These are phyloP conservation scores for Cercospora zeina DNA, from an alignment of 2,329 filamentous ascomycete genomes.

Conservation along the genomic window DNA sequence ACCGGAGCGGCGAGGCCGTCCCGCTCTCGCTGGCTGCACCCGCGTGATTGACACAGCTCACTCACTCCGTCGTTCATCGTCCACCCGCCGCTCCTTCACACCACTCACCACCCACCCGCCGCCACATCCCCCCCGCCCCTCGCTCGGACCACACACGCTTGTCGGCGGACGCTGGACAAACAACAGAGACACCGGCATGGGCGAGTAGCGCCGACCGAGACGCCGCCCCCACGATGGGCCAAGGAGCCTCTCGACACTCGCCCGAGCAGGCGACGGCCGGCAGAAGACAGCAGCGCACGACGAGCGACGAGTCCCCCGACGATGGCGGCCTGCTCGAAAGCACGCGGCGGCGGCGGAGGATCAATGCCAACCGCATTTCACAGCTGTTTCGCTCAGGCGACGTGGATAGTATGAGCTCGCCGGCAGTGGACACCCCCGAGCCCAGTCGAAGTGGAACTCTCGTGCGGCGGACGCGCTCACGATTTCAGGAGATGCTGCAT, in stretches of 20 bases:
- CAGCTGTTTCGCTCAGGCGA: slow-evolving; percentile 19
- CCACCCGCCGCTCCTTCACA: neutral
- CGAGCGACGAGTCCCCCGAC: slow-evolving; percentile 10
- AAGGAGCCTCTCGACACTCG: slow-evolving; percentile 16
- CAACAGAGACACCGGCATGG: slow-evolving; percentile 12
- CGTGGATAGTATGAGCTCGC: slow-evolving; percentile 10
- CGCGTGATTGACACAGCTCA: neutral
- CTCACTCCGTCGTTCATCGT: neutral
- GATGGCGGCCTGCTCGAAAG: slow-evolving; percentile 16
- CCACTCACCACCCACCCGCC: neutral
- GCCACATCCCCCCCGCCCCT: neutral
- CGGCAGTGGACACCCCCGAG: slow-evolving; percentile 10
- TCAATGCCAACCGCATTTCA: slow-evolving; percentile 21
- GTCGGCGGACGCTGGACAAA: neutral
- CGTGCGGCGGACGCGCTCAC: slow-evolving; percentile 30
- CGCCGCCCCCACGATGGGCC: slow-evolving; percentile 14
- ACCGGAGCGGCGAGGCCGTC: neutral
- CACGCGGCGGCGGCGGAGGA: slow-evolving; percentile 12
- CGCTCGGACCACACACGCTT: neutral
- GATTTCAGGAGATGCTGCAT: slow-evolving; percentile 30
- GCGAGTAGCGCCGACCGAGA: slow-evolving; percentile 11
- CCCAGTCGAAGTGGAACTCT: slow-evolving; percentile 21
- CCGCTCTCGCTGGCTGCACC: neutral
- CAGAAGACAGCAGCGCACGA: slow-evolving; percentile 6
- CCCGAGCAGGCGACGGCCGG: slow-evolving; percentile 3